Base-by-base conservation (phyloP, 2,329 filamentous ascomycete genomes). In the Stemphylium lycopersici region DNA sequence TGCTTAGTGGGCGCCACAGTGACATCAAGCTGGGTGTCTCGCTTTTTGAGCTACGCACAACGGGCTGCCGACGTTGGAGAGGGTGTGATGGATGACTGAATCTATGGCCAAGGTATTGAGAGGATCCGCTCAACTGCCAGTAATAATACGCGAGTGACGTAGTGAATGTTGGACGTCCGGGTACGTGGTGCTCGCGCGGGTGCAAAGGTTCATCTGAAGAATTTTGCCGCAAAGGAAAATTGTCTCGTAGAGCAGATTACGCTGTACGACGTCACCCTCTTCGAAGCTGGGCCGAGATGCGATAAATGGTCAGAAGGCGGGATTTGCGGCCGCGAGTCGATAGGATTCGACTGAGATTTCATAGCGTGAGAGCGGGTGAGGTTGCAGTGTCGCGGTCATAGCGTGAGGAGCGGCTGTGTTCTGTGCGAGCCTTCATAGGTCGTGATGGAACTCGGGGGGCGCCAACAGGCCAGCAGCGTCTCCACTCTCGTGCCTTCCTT, bases 401-500 rank as follows among this genome's bases (percentile, higher is more conserved):
- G 56, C 56, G 47, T 44, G 37, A 43, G 31, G 26, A 41, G 51
- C 43, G 40, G 44, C 24, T 37, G 29, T 38, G 43, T 38, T 43
- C 40, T 48, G 55, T 50, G 44, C 32, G 34, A 34, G 40, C n/a
- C 45, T 49, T 61, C 56, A 63, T 62, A 63, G 58, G 63, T 46
- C 43, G 54, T 52, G 45, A 52, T 54, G 48, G 48, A 52, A 42
- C 41, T 41, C 44, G 33, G 55, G 45, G 50, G 24, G 51, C 46
- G 39, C 51, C 56, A 56, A 33, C 52, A 58, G 46, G 48, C 22
- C 15, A 47, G 34, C 40, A 26, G 39, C 39, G 52, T 32, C 41
- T 26, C 37, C 47, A 52, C 43, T 55, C 40, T 42, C 18, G n/a
- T 40, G 45, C 52, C 38, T 49, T 44, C 48, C 57, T 47, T 58